Conservation (phyloP, 768 basidiomycete species). For the Lactarius deliciosus region DNA sequence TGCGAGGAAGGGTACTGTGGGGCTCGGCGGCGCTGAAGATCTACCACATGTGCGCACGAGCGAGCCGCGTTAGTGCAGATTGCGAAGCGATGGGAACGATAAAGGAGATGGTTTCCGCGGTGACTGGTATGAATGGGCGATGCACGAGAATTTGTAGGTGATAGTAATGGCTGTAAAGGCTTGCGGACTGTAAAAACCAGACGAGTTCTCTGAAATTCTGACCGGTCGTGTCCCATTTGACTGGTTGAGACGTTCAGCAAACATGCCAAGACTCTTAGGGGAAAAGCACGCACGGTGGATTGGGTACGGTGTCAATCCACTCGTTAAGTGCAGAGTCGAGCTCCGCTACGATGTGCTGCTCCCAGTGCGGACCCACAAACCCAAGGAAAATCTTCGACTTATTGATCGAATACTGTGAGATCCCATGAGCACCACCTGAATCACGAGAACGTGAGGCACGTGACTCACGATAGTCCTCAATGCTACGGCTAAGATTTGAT, state of each 20-base stretch:
- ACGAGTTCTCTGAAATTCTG: conserved; percentile 25
- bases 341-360: conserved; percentile 45
- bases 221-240: conserved; percentile 32
- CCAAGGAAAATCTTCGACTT: conserved; percentile 57
- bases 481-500: conserved; percentile 61
- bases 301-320: conserved; percentile 47
- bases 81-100: conserved; percentile 47
- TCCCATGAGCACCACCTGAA: neutral
- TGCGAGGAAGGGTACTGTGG: conserved; percentile 29
- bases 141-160: conserved; percentile 47
- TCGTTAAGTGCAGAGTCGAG: conserved; percentile 48
- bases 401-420: conserved; percentile 67
- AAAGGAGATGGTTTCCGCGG: conserved; percentile 36
- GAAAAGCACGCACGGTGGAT: conserved; percentile 35
- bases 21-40: conserved; percentile 35
- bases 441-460: neutral
- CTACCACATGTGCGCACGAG: conserved; percentile 45
- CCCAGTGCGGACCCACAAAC: conserved; percentile 52
- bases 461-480: conserved; percentile 57
- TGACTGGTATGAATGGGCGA: conserved; percentile 48
- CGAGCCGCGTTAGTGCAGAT: conserved; percentile 54
- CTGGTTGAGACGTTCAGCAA: conserved; percentile 2
- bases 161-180: conserved; percentile 44
- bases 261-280: neutral
- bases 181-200: conserved; percentile 39